Percentiles rank a stretch among this genome's conserved stretches.
These are phyloP conservation scores for Plasmodium yoelii DNA, from an alignment of 169 alveolate genomes.

Conservation along the genomic window DNA sequence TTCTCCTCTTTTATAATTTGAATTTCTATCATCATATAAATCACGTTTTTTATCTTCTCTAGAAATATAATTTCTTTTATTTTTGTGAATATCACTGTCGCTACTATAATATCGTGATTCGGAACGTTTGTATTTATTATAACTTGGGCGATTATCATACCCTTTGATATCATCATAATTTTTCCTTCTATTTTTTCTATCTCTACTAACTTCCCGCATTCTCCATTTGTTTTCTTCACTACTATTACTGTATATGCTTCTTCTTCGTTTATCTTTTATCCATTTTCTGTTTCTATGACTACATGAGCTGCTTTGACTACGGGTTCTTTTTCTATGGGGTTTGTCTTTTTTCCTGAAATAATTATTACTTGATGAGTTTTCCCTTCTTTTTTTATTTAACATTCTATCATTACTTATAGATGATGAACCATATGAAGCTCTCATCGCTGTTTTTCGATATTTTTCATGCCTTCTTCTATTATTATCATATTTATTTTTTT, in stretches of 20 bases:
- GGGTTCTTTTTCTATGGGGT: not conserved
- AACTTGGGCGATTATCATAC: not conserved
- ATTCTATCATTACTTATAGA: too few relatives aligned
- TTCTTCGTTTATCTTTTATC: not conserved
- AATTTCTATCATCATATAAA: constrained; percentile 9
- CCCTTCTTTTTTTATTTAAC: too few relatives aligned
- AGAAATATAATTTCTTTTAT: constrained; percentile 1
- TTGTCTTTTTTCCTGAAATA: not conserved
- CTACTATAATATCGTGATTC: too few relatives aligned
- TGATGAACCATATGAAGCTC: not conserved
- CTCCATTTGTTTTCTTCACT: not conserved
- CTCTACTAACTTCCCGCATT: not conserved
- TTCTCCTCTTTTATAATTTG: constrained; percentile 6
- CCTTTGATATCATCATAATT: not conserved
- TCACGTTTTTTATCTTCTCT: too few relatives aligned
- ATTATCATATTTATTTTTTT: not conserved
- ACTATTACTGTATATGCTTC: not conserved
- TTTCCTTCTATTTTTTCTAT: not conserved
- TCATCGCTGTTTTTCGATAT: not conserved
- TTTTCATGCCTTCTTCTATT: not conserved
- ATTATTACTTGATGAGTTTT: not conserved
- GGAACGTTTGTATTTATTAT: too few relatives aligned
- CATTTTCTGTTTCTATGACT: too few relatives aligned
- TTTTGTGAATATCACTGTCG: not conserved
- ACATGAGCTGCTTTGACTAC: not conserved